Evolutionary conservation across 1,284 basidiomycete genomes (phyloP), one percentile per base, ranked within the genome.

Genomic region (Melampsora larici-populina): DNA sequence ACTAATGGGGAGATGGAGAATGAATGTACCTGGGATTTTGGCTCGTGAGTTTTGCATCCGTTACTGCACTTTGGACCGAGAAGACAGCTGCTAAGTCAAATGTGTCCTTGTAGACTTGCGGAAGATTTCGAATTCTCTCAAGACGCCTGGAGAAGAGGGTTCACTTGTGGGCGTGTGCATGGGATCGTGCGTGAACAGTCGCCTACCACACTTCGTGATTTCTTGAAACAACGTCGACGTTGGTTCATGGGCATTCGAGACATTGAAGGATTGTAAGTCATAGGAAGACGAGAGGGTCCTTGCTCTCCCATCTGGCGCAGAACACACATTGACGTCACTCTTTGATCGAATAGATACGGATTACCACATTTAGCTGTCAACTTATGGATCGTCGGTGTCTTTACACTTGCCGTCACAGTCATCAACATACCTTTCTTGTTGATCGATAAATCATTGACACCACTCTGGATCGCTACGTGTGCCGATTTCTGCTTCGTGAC

Each of bases 51-150:
- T 2, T 29, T 2, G 40, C 49, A 18, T n/a, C 31, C 33, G 29
- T 18, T 43, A 29, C 2, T 29, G 33, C 51, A n/a, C 29, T 26
- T 6, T 9, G 11, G 48, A 51, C 49, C 46, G 26, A 33, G 21
- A 64, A 46, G 31, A 29, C 26, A 18, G 46, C 36, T 62, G n/a
- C 55, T 69, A 58, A 68, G 31, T 48, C 31, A 48, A 36, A n/a
- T n/a, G 29, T 78, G 81, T 79, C 81, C 81, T 77, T 80, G 81
- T 70, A 82, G 82, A 40, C 79, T 85, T 64, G 84, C 84, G 60
- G 84, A 85, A 80, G 84, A 85, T 80, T 85, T 85, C 73, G 84
- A 85, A 79, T 85, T 85, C 79, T 85, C 84, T 63, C 84, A 85
- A 80, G 84, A 84, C 67, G 84, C 84, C 7, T 85, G 84, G 84